Percentiles rank a stretch among this genome's conserved stretches.
These are phyloP conservation scores for Venturia carpophila DNA, from an alignment of 2,329 filamentous ascomycete species.

Conservation along the genomic window DNA sequence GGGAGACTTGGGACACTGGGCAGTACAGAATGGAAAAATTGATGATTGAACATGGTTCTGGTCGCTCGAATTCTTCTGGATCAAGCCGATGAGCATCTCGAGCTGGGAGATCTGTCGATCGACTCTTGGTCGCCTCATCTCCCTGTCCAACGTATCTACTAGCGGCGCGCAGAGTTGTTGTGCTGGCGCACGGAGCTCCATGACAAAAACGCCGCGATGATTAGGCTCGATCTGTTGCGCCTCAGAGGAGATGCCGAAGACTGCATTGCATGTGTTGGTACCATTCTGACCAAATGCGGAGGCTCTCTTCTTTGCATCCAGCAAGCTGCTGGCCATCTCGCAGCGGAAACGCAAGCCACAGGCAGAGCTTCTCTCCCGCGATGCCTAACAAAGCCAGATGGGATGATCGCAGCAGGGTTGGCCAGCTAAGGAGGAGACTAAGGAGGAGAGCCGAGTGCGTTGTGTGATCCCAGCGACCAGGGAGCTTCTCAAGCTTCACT, in stretches of 20 bases:
- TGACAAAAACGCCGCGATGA: background rate
- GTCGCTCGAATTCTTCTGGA: background rate
- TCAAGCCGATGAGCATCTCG: background rate
- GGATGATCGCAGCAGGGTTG: background rate
- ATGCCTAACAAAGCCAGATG: background rate
- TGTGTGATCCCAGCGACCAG: background rate
- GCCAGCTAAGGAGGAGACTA: background rate
- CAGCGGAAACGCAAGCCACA: slow-evolving; percentile 5
- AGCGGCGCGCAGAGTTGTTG: background rate
- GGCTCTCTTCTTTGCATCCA: background rate
- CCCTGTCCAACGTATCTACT: background rate
- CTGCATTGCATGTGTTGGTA: background rate
- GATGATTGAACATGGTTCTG: too few relatives aligned
- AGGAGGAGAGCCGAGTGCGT: slow-evolving; percentile 4
- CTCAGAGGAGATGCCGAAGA: background rate
- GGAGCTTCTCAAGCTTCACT: slow-evolving; percentile 5
- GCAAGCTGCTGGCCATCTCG: background rate
- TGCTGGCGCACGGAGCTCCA: background rate
- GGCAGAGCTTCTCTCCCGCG: background rate
- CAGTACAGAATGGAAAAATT: too few relatives aligned
- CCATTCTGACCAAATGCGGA: background rate
- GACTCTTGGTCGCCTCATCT: background rate
- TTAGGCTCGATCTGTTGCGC: background rate
- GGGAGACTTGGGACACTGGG: too few relatives aligned
- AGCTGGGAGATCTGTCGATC: slow-evolving; percentile 2